Percentiles rank a stretch among this genome's conserved stretches.
phyloP scores from a whole-genome alignment of 2,329 filamentous ascomycete species.

The Aspergillus aculeatinus region DNA sequence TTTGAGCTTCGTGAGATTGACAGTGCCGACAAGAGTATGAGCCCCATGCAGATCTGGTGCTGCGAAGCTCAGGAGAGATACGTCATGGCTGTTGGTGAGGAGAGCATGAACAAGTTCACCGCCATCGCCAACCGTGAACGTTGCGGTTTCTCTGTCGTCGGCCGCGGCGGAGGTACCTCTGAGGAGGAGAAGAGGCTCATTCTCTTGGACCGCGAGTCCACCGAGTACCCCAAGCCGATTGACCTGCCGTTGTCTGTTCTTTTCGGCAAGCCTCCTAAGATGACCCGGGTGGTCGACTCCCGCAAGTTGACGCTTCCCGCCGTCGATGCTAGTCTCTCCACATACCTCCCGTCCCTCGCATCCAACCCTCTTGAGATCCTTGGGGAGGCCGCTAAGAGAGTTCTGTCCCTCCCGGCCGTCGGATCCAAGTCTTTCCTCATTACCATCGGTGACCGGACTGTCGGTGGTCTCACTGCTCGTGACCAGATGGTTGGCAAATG shows the following conservation, averaged over 20 bases:
- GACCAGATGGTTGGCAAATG: constrained; percentile 97
- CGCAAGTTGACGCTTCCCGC: constrained; percentile 65
- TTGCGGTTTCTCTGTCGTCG: constrained; percentile 90
- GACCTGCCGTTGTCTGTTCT: constrained; percentile 85
- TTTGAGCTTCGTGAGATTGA: constrained; percentile 96
- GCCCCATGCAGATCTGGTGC: constrained; percentile 95
- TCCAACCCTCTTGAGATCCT: constrained; percentile 48
- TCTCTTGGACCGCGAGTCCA: constrained; percentile 76
- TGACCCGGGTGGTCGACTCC: constrained; percentile 71
- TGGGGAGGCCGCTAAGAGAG: constrained; percentile 73
- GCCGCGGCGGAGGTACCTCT: constrained; percentile 65
- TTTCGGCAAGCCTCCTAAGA: constrained; percentile 83
- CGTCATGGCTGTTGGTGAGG: constrained; percentile 80
- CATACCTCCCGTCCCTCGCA: constrained; percentile 60
- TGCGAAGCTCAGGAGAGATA: constrained; percentile 97
- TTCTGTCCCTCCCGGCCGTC: constrained; percentile 81
- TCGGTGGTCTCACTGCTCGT: constrained; percentile 81
- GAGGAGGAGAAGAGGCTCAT: constrained; percentile 71
- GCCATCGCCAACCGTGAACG: constrained; percentile 76
- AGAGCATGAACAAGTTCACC: constrained; percentile 71
- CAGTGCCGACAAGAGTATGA: constrained; percentile 87
- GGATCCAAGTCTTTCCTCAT: constrained; percentile 98
- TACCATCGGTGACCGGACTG: constrained; percentile 89
- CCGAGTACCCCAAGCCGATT: constrained; percentile 73
- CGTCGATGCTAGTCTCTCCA: constrained; percentile 74